Base-by-base conservation (phyloP, 108 stramenopile genomes). In the Pelagomonas calceolata region DNA sequence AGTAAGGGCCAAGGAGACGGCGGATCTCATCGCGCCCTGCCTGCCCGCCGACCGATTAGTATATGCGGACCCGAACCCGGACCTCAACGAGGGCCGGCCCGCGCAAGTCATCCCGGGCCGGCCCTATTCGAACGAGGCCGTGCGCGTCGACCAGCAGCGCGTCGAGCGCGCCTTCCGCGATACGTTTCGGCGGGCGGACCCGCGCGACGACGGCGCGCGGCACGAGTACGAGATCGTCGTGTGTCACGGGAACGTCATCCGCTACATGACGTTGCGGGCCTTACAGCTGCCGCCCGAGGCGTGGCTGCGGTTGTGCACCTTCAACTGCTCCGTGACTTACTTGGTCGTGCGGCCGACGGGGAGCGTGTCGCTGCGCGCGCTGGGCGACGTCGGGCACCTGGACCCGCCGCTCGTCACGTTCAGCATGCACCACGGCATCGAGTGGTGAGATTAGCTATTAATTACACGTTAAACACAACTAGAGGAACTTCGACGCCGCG, bases 201-300 rank as follows among this genome's bases (percentile, higher is more conserved):
- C 43, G 31, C 65, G 18, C 73, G 80, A 30, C 30, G 39, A 43
- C 39, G 39, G 39, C 39, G 39, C 39, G 39, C 39, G 9, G 34
- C 91, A 95, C 74, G 90, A 93, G 75, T 93, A 92, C 77, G 92
- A 92, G 77, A 87, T 95, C 66, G 87, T 95, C 63, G 91, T 95
- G 16, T 91, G 94, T 68, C 94, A 95, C 70, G 94, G 88, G 71
- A 95, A 93, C 70, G 92, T 95, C n/a, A 95, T 95, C 81, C 90
- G 94, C 15, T 95, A 93, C 81, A 91, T 93, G 73, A 80, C 92
- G 32, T 87, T 91, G 68, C 86, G 94, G 3, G 94, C 94, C 4
- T 72, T 95, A 68, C 94, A 95, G 72, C 66, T 95, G 7, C 92
- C 92, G 73, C 92, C 92, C 0, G 92, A 93, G 73, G 91, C 91